phyloP scores from a whole-genome alignment of 345 rosid genomes.

The Rhodamnia argentea region DNA sequence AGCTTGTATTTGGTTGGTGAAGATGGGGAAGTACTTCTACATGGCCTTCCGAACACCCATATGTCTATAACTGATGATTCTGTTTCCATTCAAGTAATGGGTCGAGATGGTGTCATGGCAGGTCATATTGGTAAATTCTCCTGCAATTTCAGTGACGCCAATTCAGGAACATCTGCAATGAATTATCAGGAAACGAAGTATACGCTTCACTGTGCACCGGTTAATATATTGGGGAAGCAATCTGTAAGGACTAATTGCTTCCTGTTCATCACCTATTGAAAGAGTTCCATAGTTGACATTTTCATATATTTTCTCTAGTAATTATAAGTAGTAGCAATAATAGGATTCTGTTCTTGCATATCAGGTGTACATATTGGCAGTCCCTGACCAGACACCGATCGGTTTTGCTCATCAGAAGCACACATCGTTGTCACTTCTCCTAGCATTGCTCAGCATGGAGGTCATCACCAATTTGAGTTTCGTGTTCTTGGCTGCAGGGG shows the following conservation, averaged over 20 bases:
- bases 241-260: not conserved
- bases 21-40: not conserved
- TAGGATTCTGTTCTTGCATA: not conserved
- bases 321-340: not conserved
- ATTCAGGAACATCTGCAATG: not conserved
- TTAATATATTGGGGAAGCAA: not conserved
- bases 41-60: not conserved
- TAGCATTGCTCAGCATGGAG: not conserved
- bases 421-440: not conserved
- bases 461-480: not conserved
- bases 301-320: not conserved
- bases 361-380: not conserved
- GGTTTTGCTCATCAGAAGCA: not conserved
- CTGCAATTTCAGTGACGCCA: not conserved
- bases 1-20: not conserved
- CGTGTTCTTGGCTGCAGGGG: not conserved
- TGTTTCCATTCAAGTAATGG: not conserved
- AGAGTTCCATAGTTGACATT: not conserved
- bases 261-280: not conserved
- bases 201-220: not conserved
- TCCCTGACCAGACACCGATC: not conserved
- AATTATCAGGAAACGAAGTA: not conserved
- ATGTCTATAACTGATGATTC: not conserved
- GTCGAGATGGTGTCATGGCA: not conserved
- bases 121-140: not conserved